A percentile compares a stretch with the other conserved stretches of the same genome.
phyloP scores from a whole-genome alignment of 345 rosid genomes.

The Brassica incana region DNA sequence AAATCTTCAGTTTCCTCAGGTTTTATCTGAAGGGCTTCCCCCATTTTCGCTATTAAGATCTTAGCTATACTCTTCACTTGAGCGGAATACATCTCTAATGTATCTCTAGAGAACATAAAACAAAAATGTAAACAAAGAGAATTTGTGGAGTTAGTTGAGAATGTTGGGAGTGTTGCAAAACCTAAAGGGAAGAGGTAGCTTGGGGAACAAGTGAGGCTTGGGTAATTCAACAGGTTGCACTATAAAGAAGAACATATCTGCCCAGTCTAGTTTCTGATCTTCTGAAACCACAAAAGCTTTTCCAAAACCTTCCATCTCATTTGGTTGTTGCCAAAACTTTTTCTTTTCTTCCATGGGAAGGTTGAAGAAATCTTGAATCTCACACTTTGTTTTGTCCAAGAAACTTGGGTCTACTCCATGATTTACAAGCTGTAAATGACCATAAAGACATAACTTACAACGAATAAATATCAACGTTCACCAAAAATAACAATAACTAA shows the following conservation, averaged over 20 bases:
- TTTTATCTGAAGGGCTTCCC: conserved; percentile 50
- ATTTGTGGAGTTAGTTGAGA: not conserved
- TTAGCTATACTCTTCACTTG: conserved; percentile 45
- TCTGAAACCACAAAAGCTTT: conserved; percentile 39
- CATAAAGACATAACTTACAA: not conserved
- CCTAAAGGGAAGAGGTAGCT: conserved; percentile 44
- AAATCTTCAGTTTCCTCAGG: conserved; percentile 41
- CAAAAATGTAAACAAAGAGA: not conserved
- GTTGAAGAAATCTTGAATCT: conserved; percentile 34
- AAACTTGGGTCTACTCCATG: conserved; percentile 34
- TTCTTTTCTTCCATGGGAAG: conserved; percentile 45
- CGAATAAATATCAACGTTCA: not conserved
- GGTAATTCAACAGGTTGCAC: conserved; percentile 30
- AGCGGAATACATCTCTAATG: conserved; percentile 45
- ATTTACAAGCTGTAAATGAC: conserved; percentile 32
- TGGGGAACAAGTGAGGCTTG: conserved; percentile 41
- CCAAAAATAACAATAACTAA: no score
- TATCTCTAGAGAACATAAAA: conserved; percentile 43
- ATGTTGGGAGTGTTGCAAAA: conserved; percentile 5
- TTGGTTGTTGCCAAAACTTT: conserved; percentile 30
- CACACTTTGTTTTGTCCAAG: conserved; percentile 34
- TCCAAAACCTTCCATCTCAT: conserved; percentile 37
- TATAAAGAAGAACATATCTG: conserved; percentile 33
- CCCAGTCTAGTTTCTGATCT: conserved; percentile 45
- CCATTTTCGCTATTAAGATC: conserved; percentile 44